These are phyloP conservation scores for Salisapilia sapeloensis DNA, from an alignment of 352 stramenopile genomes.

Conservation along the genomic window DNA sequence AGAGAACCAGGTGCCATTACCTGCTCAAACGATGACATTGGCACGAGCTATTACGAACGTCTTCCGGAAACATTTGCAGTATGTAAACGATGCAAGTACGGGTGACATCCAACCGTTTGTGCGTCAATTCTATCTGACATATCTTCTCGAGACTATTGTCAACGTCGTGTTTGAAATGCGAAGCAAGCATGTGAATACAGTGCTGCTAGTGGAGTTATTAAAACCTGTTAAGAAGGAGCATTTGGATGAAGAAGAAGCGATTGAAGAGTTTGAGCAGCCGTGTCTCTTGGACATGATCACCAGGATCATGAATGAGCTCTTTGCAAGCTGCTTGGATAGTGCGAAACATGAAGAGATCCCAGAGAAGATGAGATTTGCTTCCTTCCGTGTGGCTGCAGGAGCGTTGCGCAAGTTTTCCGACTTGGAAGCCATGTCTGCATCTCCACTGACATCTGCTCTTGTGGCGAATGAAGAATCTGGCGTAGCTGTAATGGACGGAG, in stretches of 20 bases:
- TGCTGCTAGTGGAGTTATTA: constrained; percentile 49
- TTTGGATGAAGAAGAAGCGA: constrained; percentile 4
- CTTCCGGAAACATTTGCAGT: constrained; percentile 29
- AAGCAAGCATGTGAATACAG: constrained; percentile 57
- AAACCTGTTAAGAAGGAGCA: constrained; percentile 11
- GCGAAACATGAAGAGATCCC: constrained; percentile 1
- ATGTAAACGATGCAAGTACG: constrained; percentile 12
- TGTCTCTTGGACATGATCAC: constrained; percentile 3
- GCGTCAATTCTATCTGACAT: constrained; percentile 61
- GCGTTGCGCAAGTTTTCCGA: constrained; percentile 50
- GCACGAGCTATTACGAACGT: constrained; percentile 21
- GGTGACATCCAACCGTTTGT: constrained; percentile 37
- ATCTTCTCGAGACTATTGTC: constrained; percentile 63
- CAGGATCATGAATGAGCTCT: constrained; percentile 3
- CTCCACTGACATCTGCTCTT: constrained; percentile 43
- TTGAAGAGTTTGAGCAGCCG: constrained; percentile 4
- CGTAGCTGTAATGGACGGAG: constrained; percentile 2
- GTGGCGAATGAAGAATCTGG: constrained; percentile 27
- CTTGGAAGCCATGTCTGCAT: constrained; percentile 38
- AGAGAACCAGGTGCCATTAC: constrained; percentile 29
- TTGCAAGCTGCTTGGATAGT: too few relatives aligned
- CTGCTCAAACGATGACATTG: constrained; percentile 33
- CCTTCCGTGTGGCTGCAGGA: constrained; percentile 42
- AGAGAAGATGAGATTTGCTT: constrained; percentile 44
- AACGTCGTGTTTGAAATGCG: constrained; percentile 56